phyloP scores from a whole-genome alignment of 306 rosid genomes.

The Bauhinia variegata region DNA sequence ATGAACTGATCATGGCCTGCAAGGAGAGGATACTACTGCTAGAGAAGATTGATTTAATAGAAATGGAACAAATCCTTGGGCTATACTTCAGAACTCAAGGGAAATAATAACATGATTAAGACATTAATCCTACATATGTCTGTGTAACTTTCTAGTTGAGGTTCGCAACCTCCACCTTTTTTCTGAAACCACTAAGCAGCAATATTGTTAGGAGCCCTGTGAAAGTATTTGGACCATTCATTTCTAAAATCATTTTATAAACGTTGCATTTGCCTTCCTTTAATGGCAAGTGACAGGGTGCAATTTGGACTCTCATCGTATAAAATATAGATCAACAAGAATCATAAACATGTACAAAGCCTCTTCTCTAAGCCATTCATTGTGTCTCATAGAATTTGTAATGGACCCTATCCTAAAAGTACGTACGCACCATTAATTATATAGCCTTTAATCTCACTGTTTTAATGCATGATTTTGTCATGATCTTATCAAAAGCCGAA shows the following conservation, averaged over 20 bases:
- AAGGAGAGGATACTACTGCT: constrained; percentile 7
- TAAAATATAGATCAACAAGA: not conserved
- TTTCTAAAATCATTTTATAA: constrained; percentile 18
- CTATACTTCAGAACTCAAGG: constrained; percentile 23
- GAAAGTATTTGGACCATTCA: constrained; percentile 43
- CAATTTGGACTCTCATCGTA: constrained; percentile 29
- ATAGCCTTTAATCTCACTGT: not conserved
- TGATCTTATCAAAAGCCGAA: constrained; percentile 9
- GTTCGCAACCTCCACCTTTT: constrained; percentile 34
- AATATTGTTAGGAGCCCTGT: not conserved
- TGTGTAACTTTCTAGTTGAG: constrained; percentile 16
- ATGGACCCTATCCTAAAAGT: constrained; percentile 26
- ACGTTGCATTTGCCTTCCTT: constrained; percentile 33
- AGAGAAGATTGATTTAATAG: constrained; percentile 13
- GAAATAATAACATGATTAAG: constrained; percentile 27
- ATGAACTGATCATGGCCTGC: constrained; percentile 5
- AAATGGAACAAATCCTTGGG: constrained; percentile 36
- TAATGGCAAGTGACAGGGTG: not conserved
- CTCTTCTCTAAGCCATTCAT: constrained; percentile 24
- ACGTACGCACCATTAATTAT: constrained; percentile 17
- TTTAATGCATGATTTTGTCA: constrained; percentile 15
- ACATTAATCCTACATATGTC: constrained; percentile 32
- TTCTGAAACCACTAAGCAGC: constrained; percentile 7
- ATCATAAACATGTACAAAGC: not conserved
- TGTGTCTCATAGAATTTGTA: constrained; percentile 30